phyloP scores from a whole-genome alignment of 768 basidiomycete genomes.

The Rhodotorula taiwanensis region DNA sequence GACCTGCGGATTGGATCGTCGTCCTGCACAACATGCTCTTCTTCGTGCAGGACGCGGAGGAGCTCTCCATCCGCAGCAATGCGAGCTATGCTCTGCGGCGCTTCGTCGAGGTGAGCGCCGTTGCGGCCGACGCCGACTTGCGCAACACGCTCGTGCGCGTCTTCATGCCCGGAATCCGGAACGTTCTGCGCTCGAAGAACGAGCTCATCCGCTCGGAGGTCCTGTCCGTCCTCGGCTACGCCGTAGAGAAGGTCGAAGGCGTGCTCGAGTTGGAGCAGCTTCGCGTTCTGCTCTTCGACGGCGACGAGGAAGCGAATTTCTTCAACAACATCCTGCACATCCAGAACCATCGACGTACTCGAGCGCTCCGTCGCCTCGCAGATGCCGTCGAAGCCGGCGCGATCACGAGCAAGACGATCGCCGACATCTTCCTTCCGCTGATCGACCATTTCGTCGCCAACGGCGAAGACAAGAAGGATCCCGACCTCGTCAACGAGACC shows the following conservation, averaged over 20 bases:
- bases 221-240: slow-evolving; percentile 67
- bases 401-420: slow-evolving; percentile 62
- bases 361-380: slow-evolving; percentile 36
- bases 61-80: slow-evolving; percentile 75
- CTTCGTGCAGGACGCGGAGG: slow-evolving; percentile 72
- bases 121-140: slow-evolving; percentile 42
- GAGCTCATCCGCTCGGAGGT: slow-evolving; percentile 84
- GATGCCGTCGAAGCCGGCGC: slow-evolving; percentile 49
- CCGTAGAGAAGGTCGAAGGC: slow-evolving; percentile 59
- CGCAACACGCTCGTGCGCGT: slow-evolving; percentile 57
- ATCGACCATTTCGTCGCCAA: slow-evolving; percentile 70
- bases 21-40: slow-evolving; percentile 73
- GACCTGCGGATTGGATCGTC: slow-evolving; percentile 64
- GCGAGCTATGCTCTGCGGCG: slow-evolving; percentile 68
- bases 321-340: slow-evolving; percentile 94
- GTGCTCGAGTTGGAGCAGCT: slow-evolving; percentile 67
- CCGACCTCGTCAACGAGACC: slow-evolving; percentile 84
- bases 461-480: slow-evolving; percentile 54
- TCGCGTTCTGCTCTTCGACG: slow-evolving; percentile 68
- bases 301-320: slow-evolving; percentile 91
- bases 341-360: slow-evolving; percentile 55
- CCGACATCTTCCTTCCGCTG: slow-evolving; percentile 79
- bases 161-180: slow-evolving; percentile 67
- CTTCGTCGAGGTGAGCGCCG: slow-evolving; percentile 57
- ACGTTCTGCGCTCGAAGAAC: slow-evolving; percentile 66